Base-by-base conservation (phyloP, 176 grass and related monocot species). In the Oryza punctata region DNA sequence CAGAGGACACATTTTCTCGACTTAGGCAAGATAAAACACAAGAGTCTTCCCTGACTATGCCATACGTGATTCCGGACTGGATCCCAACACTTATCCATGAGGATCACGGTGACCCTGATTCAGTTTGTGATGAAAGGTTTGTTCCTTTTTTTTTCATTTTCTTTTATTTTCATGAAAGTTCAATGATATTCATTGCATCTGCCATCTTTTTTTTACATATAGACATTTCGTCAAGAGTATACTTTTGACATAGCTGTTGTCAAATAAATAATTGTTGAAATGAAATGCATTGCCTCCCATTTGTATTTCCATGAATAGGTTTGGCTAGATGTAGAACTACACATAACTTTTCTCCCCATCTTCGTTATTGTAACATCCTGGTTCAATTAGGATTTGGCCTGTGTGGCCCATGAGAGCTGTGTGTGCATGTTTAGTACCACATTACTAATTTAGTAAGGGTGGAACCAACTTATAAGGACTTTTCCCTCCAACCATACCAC, bases 111-210 rank as follows among this genome's bases (percentile, higher is more conserved):
- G 81, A 94, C 63, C 49, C 83, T 76, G 96, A 85, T 78, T 89
- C 92, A 88, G 96, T 94, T 81, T 94, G 84, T 54, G 93, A 93
- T 29, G 89, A 89, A 83, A 99, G 96, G 96, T 99, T 85, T 87
- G 85, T 85, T 78, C 79, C 43, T 79, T 84, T 59, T 52, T 35
- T 35, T 54, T 21, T 47, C 45, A 47, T 26, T 73, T 76, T 69
- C 26, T 19, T 73, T 75, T 73, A 29, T 43, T 65, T 73, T 57
- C 33, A 63, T 67, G 46, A 75, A 72, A 73, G 29, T 65, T 5
- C 37, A 54, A 63, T 66, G 19, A 57, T 16, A 67, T 61, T 40
- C 35, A n/a, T 18, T 67, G 71, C 52, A 12, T 59, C 29, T 38
- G 13, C 18, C 43, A 67, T 50, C 14, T 50, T 67, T 30, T 30